phyloP scores from a whole-genome alignment of 2,329 filamentous ascomycete species.

The Penicillium sp. region DNA sequence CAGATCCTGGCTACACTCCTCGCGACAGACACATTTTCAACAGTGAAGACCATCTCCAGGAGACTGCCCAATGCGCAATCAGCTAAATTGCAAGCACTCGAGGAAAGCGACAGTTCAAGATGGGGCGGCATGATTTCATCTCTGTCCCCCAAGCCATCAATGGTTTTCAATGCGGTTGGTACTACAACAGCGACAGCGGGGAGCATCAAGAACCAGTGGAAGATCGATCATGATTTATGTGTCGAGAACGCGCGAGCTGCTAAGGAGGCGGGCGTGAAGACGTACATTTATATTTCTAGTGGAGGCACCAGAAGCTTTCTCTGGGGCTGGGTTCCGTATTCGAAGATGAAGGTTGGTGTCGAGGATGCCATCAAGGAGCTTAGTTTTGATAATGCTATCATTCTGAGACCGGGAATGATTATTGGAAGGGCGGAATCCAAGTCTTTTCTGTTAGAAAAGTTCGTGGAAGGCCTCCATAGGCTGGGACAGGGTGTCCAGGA shows the following conservation, averaged over 20 bases:
- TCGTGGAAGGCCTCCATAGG: constrained; percentile 22
- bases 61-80: constrained; percentile 24
- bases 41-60: constrained; percentile 30
- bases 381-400: constrained; percentile 37
- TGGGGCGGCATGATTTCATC: constrained; percentile 27
- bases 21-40: constrained; percentile 20
- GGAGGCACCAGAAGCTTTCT: constrained; percentile 31
- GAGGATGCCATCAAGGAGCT: constrained; percentile 37
- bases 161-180: constrained; percentile 36
- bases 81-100: constrained; percentile 27
- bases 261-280: constrained; percentile 36
- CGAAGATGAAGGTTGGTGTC: constrained; percentile 39
- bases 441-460: constrained; percentile 19
- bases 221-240: constrained; percentile 39
- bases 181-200: constrained; percentile 36
- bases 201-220: constrained; percentile 36
- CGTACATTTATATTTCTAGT: constrained; percentile 38
- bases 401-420: constrained; percentile 39
- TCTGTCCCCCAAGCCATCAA: constrained; percentile 24
- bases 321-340: constrained; percentile 32
- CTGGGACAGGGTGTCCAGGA: constrained; percentile 29
- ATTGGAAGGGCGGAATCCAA: constrained; percentile 29
- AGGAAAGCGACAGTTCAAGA: constrained; percentile 32
- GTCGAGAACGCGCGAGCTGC: constrained; percentile 37
- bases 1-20: constrained; percentile 32